These are phyloP conservation scores for Meyerozyma guilliermondii DNA, from an alignment of 1,139 yeast genomes.

Conservation along the genomic window DNA sequence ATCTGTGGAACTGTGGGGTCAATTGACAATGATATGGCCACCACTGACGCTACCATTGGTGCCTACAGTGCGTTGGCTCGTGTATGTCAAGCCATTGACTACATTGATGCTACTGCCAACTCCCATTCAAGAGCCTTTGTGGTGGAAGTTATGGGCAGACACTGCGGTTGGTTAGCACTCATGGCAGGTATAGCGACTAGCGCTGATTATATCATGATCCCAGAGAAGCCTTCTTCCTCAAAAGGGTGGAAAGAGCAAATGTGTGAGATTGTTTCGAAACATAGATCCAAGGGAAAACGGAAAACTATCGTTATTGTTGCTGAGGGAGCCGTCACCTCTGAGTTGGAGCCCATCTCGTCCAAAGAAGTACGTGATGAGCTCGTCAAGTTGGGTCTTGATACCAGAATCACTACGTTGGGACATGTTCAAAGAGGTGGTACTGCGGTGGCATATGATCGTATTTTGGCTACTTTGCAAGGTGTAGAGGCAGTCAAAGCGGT, in stretches of 20 bases:
- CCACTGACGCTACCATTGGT: conserved; percentile 79
- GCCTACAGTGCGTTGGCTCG: conserved; percentile 74
- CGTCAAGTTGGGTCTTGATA: conserved; percentile 63
- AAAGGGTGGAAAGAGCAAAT: conserved; percentile 55
- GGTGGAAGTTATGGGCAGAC: conserved; percentile 87
- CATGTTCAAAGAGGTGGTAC: conserved; percentile 87
- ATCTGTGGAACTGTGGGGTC: conserved; percentile 80
- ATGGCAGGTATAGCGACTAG: conserved; percentile 82
- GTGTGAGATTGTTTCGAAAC: conserved; percentile 60
- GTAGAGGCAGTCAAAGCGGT: conserved; percentile 81
- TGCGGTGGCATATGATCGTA: conserved; percentile 75
- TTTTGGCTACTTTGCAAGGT: conserved; percentile 75
- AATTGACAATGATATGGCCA: conserved; percentile 79
- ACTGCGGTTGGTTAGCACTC: conserved; percentile 82
- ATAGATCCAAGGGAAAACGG: conserved; percentile 67
- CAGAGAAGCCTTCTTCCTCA: conserved; percentile 66
- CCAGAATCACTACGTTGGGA: conserved; percentile 74
- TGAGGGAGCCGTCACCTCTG: conserved; percentile 73
- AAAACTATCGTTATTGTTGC: conserved; percentile 79
- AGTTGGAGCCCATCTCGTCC: conserved; percentile 60
- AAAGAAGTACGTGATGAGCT: conserved; percentile 65
- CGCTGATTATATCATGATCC: conserved; percentile 76
- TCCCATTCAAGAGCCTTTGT: conserved; percentile 82
- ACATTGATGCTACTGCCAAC: conserved; percentile 79
- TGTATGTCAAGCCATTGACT: conserved; percentile 73